Conservation (phyloP, 2,329 filamentous ascomycete species). For the Colletotrichum sp. region DNA sequence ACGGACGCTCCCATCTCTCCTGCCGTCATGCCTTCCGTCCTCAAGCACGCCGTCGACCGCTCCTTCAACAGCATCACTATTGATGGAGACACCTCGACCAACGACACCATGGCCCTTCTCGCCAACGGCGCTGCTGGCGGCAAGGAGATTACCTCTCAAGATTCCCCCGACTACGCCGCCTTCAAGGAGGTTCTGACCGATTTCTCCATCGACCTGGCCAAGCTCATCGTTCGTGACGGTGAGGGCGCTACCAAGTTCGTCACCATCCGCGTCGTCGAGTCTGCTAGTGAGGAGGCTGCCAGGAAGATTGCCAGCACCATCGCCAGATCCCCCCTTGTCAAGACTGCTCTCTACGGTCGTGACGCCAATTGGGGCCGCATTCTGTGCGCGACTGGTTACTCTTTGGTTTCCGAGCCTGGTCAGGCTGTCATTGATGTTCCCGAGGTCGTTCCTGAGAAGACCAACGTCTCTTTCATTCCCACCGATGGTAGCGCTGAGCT, state of each 20-base stretch:
- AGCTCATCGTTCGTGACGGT: constrained; percentile 93
- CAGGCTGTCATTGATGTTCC: constrained; percentile 62
- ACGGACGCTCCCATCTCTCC: constrained; percentile 86
- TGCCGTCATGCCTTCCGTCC: constrained; percentile 68
- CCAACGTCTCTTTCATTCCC: constrained; percentile 80
- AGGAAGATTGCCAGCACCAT: constrained; percentile 86
- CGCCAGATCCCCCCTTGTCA: constrained; percentile 90
- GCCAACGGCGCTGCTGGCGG: constrained; percentile 93
- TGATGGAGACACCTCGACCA: constrained; percentile 96
- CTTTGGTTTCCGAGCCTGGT: constrained; percentile 64
- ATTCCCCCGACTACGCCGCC: constrained; percentile 67
- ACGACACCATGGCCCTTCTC: constrained; percentile 93
- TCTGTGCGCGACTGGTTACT: constrained; percentile 90
- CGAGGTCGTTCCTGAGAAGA: constrained; percentile 71
- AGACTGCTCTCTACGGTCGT: constrained; percentile 95
- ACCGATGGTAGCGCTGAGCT: constrained; percentile 78
- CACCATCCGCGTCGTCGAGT: constrained; percentile 82
- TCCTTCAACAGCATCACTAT: constrained; percentile 98
- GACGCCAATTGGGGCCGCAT: constrained; percentile 99
- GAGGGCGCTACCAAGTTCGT: constrained; percentile 99
- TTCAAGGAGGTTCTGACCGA: constrained; percentile 74
- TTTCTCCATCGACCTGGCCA: constrained; percentile 84
- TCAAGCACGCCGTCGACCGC: constrained; percentile 76
- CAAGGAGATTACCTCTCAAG: constrained; percentile 58
- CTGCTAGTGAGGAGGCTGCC: constrained; percentile 71